Evolutionary conservation across 2,329 filamentous ascomycete genomes (phyloP).

Genomic region (Fusarium solani-melongenae): DNA sequence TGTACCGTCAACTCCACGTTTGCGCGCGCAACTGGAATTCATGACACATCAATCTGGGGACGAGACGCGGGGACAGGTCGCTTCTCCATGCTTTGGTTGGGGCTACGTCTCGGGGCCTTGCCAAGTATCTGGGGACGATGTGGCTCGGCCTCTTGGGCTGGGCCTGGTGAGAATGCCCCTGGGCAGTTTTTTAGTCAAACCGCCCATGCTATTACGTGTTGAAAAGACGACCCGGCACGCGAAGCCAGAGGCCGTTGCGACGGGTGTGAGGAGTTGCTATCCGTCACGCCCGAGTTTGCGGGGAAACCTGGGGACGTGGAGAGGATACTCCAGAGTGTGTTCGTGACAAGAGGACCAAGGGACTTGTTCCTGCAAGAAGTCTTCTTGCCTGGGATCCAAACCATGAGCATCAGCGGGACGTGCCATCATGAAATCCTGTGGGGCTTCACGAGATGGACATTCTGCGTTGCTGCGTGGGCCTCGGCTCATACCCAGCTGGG

Average conservation of each 20-base stretch:
- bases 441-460: neutral
- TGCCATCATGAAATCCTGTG: constrained; percentile 21
- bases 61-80: constrained; percentile 34
- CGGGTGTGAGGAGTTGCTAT: constrained; percentile 18
- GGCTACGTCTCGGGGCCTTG: constrained; percentile 28
- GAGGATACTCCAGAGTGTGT: constrained; percentile 16
- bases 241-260: constrained; percentile 30
- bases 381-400: constrained; percentile 13
- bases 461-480: constrained; percentile 3
- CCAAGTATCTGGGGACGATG: constrained; percentile 36
- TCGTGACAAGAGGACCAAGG: constrained; percentile 15
- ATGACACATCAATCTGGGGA: constrained; percentile 34
- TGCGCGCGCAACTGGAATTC: constrained; percentile 19
- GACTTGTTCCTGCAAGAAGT: constrained; percentile 4
- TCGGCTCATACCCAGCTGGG: constrained; percentile 16
- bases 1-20: constrained; percentile 20
- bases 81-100: constrained; percentile 22
- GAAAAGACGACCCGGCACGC: constrained; percentile 32
- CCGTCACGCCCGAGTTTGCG: constrained; percentile 35
- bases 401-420: constrained; percentile 13
- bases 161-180: constrained; percentile 23
- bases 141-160: constrained; percentile 31
- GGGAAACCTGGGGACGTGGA: constrained; percentile 43
- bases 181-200: constrained; percentile 40
- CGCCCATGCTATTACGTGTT: constrained; percentile 41